A percentile compares a stretch with the other conserved stretches of the same genome.
Conservation (phyloP, 805 yeast genomes). For the Wickerhamomyces kurtzmanii region DNA sequence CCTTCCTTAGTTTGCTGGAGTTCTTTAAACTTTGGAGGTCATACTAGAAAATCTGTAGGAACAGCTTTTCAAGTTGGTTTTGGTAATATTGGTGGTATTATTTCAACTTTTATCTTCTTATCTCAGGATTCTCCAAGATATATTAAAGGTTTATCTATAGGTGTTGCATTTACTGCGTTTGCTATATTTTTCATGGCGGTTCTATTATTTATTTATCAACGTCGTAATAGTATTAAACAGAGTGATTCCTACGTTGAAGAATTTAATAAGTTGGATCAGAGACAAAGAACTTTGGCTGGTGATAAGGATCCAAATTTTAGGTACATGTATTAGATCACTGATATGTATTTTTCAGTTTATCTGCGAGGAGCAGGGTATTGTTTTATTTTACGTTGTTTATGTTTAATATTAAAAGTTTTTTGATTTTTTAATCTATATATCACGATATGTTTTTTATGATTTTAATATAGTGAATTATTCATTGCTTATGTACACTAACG, state of each 20-base stretch:
- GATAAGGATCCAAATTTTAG: slow-evolving; percentile 33
- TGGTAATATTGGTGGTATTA: slow-evolving; percentile 30
- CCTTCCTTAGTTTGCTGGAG: slow-evolving; percentile 25
- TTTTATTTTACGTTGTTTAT: too few relatives aligned
- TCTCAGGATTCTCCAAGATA: slow-evolving; percentile 28
- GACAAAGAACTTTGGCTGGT: slow-evolving; percentile 25
- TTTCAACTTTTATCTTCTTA: slow-evolving; percentile 27
- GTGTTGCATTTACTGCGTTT: slow-evolving; percentile 31
- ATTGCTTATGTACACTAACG: too few relatives aligned
- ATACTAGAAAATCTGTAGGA: slow-evolving; percentile 27
- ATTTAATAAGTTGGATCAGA: slow-evolving; percentile 20
- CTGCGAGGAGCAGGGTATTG: too few relatives aligned
- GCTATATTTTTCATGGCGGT: slow-evolving; percentile 26
- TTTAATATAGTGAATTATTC: too few relatives aligned
- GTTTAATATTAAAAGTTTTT: too few relatives aligned
- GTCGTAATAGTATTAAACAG: slow-evolving; percentile 26
- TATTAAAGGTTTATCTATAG: slow-evolving; percentile 27
- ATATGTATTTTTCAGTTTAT: too few relatives aligned
- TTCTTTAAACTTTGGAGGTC: slow-evolving; percentile 28
- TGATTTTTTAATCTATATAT: too few relatives aligned
- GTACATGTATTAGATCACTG: slow-evolving; percentile 28
- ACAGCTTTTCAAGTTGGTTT: slow-evolving; percentile 27
- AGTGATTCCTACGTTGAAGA: slow-evolving; percentile 18
- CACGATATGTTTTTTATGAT: too few relatives aligned
- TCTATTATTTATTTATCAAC: slow-evolving; percentile 20